phyloP scores from a whole-genome alignment of 768 basidiomycete species.

The Tulasnella sp. region DNA sequence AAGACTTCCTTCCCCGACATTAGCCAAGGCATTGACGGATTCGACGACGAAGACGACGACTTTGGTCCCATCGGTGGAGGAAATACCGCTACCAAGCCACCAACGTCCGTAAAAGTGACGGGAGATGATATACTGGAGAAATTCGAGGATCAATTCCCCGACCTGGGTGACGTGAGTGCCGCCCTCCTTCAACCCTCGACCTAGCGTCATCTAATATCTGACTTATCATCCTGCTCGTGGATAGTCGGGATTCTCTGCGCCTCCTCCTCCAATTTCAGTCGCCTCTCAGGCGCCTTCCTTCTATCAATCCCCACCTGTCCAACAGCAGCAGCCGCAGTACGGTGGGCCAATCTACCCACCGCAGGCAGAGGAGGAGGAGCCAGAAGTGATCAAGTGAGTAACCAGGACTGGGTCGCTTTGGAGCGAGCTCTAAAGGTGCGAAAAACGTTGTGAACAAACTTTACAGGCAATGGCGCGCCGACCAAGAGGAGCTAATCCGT shows the following conservation, averaged over 20 bases:
- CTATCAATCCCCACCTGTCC: conserved; percentile 12
- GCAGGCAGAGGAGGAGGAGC: conserved; percentile 59
- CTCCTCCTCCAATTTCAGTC: not conserved
- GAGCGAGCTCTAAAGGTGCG: not conserved
- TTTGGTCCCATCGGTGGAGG: conserved; percentile 36
- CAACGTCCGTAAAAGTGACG: conserved; percentile 62
- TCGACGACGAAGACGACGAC: conserved; percentile 45
- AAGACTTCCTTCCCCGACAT: conserved; percentile 1
- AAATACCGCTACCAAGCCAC: conserved; percentile 23
- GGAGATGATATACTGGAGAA: conserved; percentile 77
- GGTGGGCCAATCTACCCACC: conserved; percentile 47
- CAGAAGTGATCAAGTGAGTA: conserved; percentile 73
- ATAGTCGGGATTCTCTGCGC: not conserved
- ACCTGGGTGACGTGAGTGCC: conserved; percentile 37
- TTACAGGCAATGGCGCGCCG: conserved; percentile 76
- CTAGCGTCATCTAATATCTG: conserved; percentile 22
- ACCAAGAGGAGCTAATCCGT: conserved; percentile 72
- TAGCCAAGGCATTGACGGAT: conserved; percentile 18
- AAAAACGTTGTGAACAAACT: not conserved
- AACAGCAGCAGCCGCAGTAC: conserved; percentile 13
- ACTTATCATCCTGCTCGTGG: not conserved
- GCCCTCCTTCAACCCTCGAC: not conserved
- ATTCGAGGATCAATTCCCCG: conserved; percentile 80
- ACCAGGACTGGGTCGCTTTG: not conserved
- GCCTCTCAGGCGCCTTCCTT: not conserved